Conservation (phyloP, 805 yeast genomes). For the Saccharomycopsis fermentans region DNA sequence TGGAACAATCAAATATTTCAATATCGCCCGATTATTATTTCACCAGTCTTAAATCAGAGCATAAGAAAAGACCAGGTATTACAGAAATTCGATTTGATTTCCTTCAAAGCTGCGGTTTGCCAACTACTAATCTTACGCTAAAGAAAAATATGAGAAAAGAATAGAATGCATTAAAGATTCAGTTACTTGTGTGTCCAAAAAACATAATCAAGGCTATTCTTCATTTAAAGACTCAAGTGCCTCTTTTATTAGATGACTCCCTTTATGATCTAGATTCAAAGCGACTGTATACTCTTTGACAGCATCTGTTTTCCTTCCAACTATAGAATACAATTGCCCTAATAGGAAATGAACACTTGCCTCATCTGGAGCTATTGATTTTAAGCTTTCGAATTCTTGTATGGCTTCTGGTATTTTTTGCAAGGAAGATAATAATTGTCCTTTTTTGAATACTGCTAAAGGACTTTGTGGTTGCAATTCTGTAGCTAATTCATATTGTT, state of each 20-base stretch:
- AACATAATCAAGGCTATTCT: neutral
- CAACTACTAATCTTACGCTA: slow-evolving; percentile 3
- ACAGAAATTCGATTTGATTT: slow-evolving; percentile 13
- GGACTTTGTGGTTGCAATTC: slow-evolving; percentile 79
- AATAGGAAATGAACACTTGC: slow-evolving; percentile 84
- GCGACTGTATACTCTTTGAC: slow-evolving; percentile 82
- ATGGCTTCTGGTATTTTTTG: slow-evolving; percentile 65
- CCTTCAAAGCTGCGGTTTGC: slow-evolving; percentile 14
- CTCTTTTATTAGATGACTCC: slow-evolving; percentile 73
- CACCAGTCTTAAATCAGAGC: slow-evolving; percentile 3
- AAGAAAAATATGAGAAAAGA: slow-evolving; percentile 6
- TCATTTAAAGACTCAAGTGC: slow-evolving; percentile 51
- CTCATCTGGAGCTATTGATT: slow-evolving; percentile 82
- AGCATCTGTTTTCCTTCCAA: slow-evolving; percentile 67
- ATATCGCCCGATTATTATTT: slow-evolving; percentile 15
- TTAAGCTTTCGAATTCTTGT: slow-evolving; percentile 60
- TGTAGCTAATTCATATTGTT: slow-evolving; percentile 75
- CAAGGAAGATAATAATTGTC: slow-evolving; percentile 65
- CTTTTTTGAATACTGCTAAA: slow-evolving; percentile 79
- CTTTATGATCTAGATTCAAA: slow-evolving; percentile 84
- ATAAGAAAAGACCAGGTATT: slow-evolving; percentile 12
- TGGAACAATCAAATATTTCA: slow-evolving; percentile 26
- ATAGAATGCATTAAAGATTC: neutral
- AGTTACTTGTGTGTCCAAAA: neutral
- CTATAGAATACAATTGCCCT: slow-evolving; percentile 76